Evolutionary conservation across 345 rosid genomes (phyloP).

Genomic region (Balakata baccata): DNA sequence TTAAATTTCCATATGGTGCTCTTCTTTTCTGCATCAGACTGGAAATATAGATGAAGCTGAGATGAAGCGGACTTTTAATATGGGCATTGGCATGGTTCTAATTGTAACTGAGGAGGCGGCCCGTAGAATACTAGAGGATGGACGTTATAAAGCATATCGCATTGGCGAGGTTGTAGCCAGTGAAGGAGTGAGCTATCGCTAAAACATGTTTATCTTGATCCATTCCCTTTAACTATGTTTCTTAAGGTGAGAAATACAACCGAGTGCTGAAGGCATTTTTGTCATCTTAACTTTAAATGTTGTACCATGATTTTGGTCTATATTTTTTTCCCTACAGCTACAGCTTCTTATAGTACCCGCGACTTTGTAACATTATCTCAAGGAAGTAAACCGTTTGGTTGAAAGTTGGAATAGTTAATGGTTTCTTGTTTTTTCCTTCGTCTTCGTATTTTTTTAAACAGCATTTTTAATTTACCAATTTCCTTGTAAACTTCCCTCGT

Average conservation of each 20-base stretch:
- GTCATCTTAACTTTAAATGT: not conserved
- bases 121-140: slow-evolving; percentile 42
- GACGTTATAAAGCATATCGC: slow-evolving; percentile 42
- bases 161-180: slow-evolving; percentile 71
- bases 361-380: not conserved
- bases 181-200: slow-evolving; percentile 67
- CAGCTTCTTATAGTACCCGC: not conserved
- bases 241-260: not conserved
- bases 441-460: too few species aligned
- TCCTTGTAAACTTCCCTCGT: too few species aligned
- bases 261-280: not conserved
- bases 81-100: slow-evolving; percentile 94
- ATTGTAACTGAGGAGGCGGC: slow-evolving; percentile 64
- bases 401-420: too few species aligned
- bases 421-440: too few species aligned
- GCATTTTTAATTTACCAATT: too few species aligned
- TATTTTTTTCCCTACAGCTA: not conserved
- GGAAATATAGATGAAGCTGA: slow-evolving; percentile 77
- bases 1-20: not conserved
- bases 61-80: slow-evolving; percentile 87
- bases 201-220: slow-evolving; percentile 1
- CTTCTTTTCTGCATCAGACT: slow-evolving; percentile 34
- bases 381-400: not conserved
- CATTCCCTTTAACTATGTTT: not conserved
- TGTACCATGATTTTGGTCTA: not conserved